Percentiles rank a stretch among this genome's conserved stretches.
These are phyloP conservation scores for Hymenoscyphus salicellus DNA, from an alignment of 2,329 filamentous ascomycete genomes.

Conservation along the genomic window DNA sequence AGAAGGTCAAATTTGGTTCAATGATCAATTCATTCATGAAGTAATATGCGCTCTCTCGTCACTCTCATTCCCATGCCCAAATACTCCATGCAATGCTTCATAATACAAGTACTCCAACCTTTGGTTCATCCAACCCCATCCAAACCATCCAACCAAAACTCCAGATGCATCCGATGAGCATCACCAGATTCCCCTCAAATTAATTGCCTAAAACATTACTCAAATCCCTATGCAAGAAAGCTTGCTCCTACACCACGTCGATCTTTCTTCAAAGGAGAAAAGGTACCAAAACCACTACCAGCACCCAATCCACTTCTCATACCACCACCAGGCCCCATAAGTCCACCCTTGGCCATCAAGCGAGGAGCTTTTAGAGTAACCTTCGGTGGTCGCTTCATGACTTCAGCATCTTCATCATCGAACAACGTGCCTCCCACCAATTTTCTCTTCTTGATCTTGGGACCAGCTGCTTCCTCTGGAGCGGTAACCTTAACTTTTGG, in stretches of 20 bases:
- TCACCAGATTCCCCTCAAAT: background rate
- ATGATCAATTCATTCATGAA: background rate
- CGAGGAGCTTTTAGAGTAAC: slow-evolving; percentile 32
- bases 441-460: slow-evolving; percentile 69
- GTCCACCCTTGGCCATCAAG: slow-evolving; percentile 33
- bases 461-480: slow-evolving; percentile 35
- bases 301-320: slow-evolving; percentile 28
- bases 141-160: background rate
- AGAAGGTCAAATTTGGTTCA: background rate
- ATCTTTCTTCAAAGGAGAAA: slow-evolving; percentile 72
- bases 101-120: slow-evolving; percentile 1
- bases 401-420: slow-evolving; percentile 63
- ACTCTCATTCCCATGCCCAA: background rate
- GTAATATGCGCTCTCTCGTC: background rate
- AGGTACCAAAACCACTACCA: slow-evolving; percentile 50
- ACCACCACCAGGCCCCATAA: slow-evolving; percentile 27
- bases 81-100: slow-evolving; percentile 2
- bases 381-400: slow-evolving; percentile 38
- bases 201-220: background rate
- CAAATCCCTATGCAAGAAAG: slow-evolving; percentile 41
- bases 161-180: background rate
- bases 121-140: background rate
- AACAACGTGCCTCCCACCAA: slow-evolving; percentile 67
- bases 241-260: slow-evolving; percentile 60
- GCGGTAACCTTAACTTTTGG: slow-evolving; percentile 15